Conservation (phyloP, 2,329 filamentous ascomycete species). For the Aspergillus fumigatiaffinis region DNA sequence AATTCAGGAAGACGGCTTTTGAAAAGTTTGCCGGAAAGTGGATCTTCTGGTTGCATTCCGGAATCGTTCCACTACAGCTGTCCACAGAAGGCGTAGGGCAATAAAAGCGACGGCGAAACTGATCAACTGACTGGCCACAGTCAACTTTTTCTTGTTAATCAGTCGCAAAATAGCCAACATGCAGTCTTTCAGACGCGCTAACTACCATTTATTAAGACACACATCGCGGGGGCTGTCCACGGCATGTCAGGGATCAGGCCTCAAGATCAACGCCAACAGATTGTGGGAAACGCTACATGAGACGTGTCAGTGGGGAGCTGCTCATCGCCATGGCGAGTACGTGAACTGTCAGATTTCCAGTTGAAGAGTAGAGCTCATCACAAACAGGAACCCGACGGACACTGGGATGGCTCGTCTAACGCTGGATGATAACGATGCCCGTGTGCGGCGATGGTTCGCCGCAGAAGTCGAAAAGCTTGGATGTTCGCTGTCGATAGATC, state of each 20-base stretch:
- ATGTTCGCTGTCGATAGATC: constrained; percentile 61
- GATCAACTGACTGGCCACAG: not conserved
- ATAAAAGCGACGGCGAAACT: too few relatives aligned
- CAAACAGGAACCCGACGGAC: constrained; percentile 17
- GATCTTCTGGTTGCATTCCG: not conserved
- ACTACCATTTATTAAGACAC: not conserved
- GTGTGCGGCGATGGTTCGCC: constrained; percentile 67
- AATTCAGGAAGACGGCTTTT: not conserved
- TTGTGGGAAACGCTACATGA: constrained; percentile 29
- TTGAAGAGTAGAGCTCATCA: not conserved
- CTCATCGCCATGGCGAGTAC: constrained; percentile 28
- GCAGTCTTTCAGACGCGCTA: not conserved
- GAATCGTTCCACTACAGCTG: not conserved
- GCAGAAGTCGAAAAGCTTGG: constrained; percentile 56
- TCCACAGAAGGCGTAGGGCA: not conserved
- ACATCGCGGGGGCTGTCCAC: not conserved
- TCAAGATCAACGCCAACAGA: constrained; percentile 25
- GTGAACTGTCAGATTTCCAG: not conserved
- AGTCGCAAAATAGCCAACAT: not conserved
- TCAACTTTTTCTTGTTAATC: not conserved
- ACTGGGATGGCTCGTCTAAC: constrained; percentile 67
- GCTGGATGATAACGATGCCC: constrained; percentile 64
- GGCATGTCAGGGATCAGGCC: constrained; percentile 13
- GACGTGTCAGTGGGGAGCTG: constrained; percentile 30
- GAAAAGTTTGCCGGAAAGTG: not conserved